Conservation (phyloP, 805 yeast genomes). For the Kodamaea leandrae region DNA sequence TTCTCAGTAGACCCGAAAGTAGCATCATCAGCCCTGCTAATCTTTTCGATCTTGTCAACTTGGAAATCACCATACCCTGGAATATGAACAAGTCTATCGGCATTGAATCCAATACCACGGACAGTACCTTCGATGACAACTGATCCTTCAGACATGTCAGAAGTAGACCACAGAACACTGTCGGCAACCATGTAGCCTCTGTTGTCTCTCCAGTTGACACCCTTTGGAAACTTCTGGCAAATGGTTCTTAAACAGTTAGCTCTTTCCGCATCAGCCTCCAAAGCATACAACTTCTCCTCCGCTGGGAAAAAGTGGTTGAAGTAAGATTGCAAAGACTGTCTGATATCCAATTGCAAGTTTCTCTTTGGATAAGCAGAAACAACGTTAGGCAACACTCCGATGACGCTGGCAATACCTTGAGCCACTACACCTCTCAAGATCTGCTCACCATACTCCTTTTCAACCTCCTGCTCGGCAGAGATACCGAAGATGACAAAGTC, state of each 20-base stretch:
- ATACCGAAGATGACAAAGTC: slow-evolving; percentile 90
- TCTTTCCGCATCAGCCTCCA: slow-evolving; percentile 70
- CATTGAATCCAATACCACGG: slow-evolving; percentile 81
- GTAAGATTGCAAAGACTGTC: slow-evolving; percentile 42
- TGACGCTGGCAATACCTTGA: slow-evolving; percentile 84
- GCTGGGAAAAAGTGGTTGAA: slow-evolving; percentile 52
- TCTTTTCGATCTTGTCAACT: slow-evolving; percentile 60
- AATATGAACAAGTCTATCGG: slow-evolving; percentile 75
- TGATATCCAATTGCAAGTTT: slow-evolving; percentile 67
- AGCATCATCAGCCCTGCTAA: slow-evolving; percentile 27
- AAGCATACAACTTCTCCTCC: slow-evolving; percentile 70
- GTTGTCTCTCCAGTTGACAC: slow-evolving; percentile 88
- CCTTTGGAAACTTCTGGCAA: slow-evolving; percentile 84
- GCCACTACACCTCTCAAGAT: slow-evolving; percentile 82
- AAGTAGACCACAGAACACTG: slow-evolving; percentile 42
- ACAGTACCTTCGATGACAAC: slow-evolving; percentile 77
- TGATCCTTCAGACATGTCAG: slow-evolving; percentile 27
- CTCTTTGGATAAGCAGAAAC: slow-evolving; percentile 65
- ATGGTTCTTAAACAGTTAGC: slow-evolving; percentile 67
- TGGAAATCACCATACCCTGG: slow-evolving; percentile 92
- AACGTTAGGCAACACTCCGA: slow-evolving; percentile 77
- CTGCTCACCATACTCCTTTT: slow-evolving; percentile 78
- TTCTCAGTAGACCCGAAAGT: slow-evolving; percentile 32
- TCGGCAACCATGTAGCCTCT: slow-evolving; percentile 87
- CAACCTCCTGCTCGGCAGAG: slow-evolving; percentile 83